Evolutionary conservation across 2,329 filamentous ascomycete genomes (phyloP), one percentile per base, ranked within the genome.

Genomic region (Venturia effusa): DNA sequence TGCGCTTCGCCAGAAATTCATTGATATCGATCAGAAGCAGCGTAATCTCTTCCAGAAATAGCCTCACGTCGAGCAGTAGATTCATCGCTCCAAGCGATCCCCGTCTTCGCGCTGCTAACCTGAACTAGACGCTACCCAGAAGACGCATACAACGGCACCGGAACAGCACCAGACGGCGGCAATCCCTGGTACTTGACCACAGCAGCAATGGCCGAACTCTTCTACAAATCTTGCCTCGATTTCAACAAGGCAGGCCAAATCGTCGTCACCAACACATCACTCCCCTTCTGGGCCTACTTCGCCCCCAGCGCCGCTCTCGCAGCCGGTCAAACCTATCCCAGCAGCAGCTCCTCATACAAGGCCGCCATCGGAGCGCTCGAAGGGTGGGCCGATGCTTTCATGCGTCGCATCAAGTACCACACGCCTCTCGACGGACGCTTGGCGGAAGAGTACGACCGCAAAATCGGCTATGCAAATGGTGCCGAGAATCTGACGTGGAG

Each of bases 111-210:
- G 3, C 10, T 51, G 43, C 67, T 69, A 17, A 68, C 45, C 22
- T 22, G 7, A 11, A 11, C 5, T 39, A 68, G 72, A 3, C 70
- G 72, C 5, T 74, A 73, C 59, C 71, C 72, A n/a, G 71, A 73
- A 64, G 72, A 74, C 59, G 68, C 73, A 17, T 74, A 74, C 65
- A 72, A 70, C 41, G 72, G 72, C 10, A 69, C 67, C 11, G 71
- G 69, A 4, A 73, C 71, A 5, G 63, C 67, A 27, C 22, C 40
- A 1, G 67, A 71, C 34, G 70, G 71, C 48, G 72, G 72, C 2
- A 74, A 74, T 63, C 72, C 72, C 1, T 74, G 72, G 72, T 74
- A 73, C 55, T 67, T 74, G 30, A 68, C 70, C 54, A 74, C 73
- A 27, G 69, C 71, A 6, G 68, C 71, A n/a, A 67, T 73, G 59